Evolutionary conservation across 306 rosid species (phyloP).

Genomic region (Sesbania bispinosa): DNA sequence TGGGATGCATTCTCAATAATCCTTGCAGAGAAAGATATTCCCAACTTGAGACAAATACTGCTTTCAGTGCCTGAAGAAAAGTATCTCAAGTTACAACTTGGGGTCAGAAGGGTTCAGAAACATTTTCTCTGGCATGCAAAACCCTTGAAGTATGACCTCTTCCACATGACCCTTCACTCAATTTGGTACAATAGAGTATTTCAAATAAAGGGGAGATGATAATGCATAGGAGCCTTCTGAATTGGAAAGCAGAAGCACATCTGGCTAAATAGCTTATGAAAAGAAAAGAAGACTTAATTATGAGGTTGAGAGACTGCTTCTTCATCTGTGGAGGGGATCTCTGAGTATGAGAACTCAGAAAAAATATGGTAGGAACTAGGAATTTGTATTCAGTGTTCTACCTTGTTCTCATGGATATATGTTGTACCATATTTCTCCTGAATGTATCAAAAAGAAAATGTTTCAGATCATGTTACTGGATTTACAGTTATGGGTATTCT

Average conservation of each 20-base stretch:
- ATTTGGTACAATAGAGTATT: slow-evolving; percentile 91
- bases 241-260: slow-evolving; percentile 19
- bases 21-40: slow-evolving; percentile 81
- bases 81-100: slow-evolving; percentile 76
- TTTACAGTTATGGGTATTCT: neutral
- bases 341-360: neutral
- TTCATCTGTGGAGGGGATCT: slow-evolving; percentile 4
- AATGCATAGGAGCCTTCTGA: neutral
- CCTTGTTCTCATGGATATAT: neutral
- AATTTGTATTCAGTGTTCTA: neutral
- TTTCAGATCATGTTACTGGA: neutral
- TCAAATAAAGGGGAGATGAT: slow-evolving; percentile 59
- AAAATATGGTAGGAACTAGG: neutral
- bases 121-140: slow-evolving; percentile 89
- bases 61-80: slow-evolving; percentile 63
- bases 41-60: slow-evolving; percentile 65
- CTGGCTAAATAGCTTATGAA: neutral
- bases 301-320: neutral
- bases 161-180: slow-evolving; percentile 95
- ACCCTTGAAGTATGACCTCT: slow-evolving; percentile 82
- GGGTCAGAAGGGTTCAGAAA: slow-evolving; percentile 75
- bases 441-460: neutral
- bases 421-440: too few relatives aligned
- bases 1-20: slow-evolving; percentile 87
- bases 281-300: neutral